A percentile compares a stretch with the other conserved stretches of the same genome.
phyloP scores from a whole-genome alignment of 768 basidiomycete species.

The Tylopilus balloui region DNA sequence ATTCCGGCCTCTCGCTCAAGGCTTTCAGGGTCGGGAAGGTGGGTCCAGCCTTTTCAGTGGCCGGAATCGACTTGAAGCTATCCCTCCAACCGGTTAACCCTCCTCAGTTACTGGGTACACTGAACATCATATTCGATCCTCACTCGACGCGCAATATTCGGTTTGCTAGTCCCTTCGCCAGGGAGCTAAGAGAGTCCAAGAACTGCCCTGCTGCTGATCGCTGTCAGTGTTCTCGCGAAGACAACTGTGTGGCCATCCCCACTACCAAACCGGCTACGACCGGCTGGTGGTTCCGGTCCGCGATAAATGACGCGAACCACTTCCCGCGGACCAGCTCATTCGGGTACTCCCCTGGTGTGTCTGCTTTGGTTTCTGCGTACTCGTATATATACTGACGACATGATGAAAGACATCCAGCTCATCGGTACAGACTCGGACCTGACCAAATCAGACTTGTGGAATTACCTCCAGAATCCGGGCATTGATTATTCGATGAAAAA shows the following conservation, averaged over 20 bases:
- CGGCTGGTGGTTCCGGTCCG: slow-evolving; percentile 13
- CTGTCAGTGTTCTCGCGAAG: background rate
- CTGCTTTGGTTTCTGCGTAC: background rate
- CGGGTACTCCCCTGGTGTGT: slow-evolving; percentile 1
- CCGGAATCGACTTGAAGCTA: too few relatives aligned
- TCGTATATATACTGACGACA: background rate
- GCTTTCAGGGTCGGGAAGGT: background rate
- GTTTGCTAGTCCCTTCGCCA: slow-evolving; percentile 7
- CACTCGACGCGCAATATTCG: slow-evolving; percentile 12
- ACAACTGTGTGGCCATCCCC: slow-evolving; percentile 1
- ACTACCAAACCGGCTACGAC: slow-evolving; percentile 9
- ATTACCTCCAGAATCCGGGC: background rate
- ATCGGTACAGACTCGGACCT: slow-evolving; percentile 3
- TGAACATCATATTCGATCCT: slow-evolving; percentile 10
- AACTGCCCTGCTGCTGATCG: background rate
- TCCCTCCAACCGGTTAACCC: too few relatives aligned
- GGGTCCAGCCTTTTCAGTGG: too few relatives aligned
- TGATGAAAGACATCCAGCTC: slow-evolving; percentile 4
- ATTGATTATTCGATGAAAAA: background rate
- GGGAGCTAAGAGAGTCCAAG: background rate
- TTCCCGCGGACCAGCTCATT: slow-evolving; percentile 3
- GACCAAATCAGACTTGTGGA: background rate
- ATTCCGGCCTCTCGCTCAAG: slow-evolving; percentile 8
- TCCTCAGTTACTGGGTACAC: slow-evolving; percentile 7
- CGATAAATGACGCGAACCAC: background rate